Conservation (phyloP, 352 stramenopile species). For the Globisporangium camurandrum region DNA sequence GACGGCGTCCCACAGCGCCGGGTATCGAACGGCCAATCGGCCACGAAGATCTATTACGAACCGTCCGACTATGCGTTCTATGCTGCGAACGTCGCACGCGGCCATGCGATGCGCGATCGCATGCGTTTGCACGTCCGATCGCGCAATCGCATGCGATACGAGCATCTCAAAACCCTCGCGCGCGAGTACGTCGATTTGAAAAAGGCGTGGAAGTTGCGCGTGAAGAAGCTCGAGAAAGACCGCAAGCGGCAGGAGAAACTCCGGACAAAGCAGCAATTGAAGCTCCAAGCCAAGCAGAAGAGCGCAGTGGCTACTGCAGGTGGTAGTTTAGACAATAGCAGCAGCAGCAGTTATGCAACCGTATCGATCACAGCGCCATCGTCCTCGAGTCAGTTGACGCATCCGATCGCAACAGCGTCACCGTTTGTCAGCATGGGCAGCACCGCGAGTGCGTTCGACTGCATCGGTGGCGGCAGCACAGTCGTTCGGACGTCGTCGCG, state of each 20-base stretch:
- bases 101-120: slow-evolving; percentile 31
- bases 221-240: slow-evolving; percentile 85
- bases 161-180: slow-evolving; percentile 61
- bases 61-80: slow-evolving; percentile 76
- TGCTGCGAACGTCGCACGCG: slow-evolving; percentile 54
- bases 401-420: background rate
- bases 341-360: too few relatives aligned
- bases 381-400: background rate
- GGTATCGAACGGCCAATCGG: slow-evolving; percentile 30
- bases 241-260: slow-evolving; percentile 81
- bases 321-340: background rate
- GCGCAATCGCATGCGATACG: slow-evolving; percentile 58
- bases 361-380: too few relatives aligned
- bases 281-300: slow-evolving; percentile 39
- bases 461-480: slow-evolving; percentile 11
- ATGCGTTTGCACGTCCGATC: slow-evolving; percentile 56
- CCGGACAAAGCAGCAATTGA: slow-evolving; percentile 63
- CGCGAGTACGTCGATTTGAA: slow-evolving; percentile 78
- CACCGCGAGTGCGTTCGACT: slow-evolving; percentile 17
- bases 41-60: slow-evolving; percentile 61
- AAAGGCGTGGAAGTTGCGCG: slow-evolving; percentile 71
- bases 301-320: slow-evolving; percentile 13
- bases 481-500: slow-evolving; percentile 73
- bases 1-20: slow-evolving; percentile 45
- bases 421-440: background rate